Evolutionary conservation across 2,329 filamentous ascomycete species (phyloP).

Genomic region (Exophiala alcalophila): DNA sequence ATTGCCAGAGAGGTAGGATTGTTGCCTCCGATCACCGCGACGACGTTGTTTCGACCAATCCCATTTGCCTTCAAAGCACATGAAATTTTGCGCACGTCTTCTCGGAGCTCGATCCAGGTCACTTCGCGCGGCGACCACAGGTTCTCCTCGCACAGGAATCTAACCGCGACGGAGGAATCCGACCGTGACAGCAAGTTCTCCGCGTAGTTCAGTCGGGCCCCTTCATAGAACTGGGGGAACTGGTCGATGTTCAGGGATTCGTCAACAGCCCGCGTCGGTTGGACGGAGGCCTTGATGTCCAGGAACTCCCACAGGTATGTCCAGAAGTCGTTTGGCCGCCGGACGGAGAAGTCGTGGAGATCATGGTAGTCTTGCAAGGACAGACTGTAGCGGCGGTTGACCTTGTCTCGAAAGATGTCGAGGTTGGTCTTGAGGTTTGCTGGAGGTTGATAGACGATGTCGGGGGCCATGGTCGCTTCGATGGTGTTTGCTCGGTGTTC

Average conservation of each 20-base stretch:
- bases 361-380: conserved; percentile 31
- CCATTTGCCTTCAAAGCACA: conserved; percentile 39
- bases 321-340: conserved; percentile 42
- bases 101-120: conserved; percentile 8
- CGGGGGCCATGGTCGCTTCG: not conserved
- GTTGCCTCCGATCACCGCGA: conserved; percentile 23
- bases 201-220: conserved; percentile 39
- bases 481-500: too few species aligned
- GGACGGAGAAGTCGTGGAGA: conserved; percentile 40
- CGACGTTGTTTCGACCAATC: conserved; percentile 38
- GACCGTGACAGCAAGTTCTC: conserved; percentile 22
- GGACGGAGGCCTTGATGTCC: conserved; percentile 33
- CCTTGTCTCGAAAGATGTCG: conserved; percentile 6
- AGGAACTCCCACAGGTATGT: conserved; percentile 40
- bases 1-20: conserved; percentile 8
- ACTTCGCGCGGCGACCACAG: not conserved
- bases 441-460: conserved; percentile 2
- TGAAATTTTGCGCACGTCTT: conserved; percentile 35
- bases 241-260: conserved; percentile 36
- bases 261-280: conserved; percentile 38
- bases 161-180: conserved; percentile 6
- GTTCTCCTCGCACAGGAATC: conserved; percentile 1
- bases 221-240: conserved; percentile 40
- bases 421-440: conserved; percentile 1
- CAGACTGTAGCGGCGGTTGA: conserved; percentile 7